phyloP scores from a whole-genome alignment of 306 rosid species.

The Morella rubra region DNA sequence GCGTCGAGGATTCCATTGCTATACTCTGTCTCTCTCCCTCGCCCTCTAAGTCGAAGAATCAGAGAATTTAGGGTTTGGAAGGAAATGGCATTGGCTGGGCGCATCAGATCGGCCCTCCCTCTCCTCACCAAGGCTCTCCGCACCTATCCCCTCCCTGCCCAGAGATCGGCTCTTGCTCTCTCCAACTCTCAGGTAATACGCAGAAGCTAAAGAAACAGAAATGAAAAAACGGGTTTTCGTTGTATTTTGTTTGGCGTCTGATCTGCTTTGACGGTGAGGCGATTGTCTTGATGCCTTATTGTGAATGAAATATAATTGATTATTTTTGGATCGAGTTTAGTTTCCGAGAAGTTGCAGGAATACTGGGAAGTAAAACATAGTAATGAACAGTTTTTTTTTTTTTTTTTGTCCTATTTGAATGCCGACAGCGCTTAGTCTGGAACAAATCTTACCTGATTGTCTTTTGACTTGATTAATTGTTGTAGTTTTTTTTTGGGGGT shows the following conservation, averaged over 20 bases:
- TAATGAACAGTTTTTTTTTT: background rate
- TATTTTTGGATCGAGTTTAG: background rate
- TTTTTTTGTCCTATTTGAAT: background rate
- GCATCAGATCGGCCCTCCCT: constrained; percentile 65
- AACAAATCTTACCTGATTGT: background rate
- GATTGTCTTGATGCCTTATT: background rate
- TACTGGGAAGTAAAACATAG: background rate
- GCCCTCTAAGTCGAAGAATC: background rate
- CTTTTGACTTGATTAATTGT: background rate
- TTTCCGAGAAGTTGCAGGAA: background rate
- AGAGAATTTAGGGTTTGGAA: constrained; percentile 47
- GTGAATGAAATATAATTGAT: background rate
- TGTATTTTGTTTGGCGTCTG: background rate
- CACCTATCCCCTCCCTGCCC: constrained; percentile 37
- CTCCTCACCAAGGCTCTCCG: constrained; percentile 43
- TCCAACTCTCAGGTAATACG: constrained; percentile 40
- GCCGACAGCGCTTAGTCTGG: background rate
- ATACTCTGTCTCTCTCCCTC: background rate
- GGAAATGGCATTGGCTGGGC: constrained; percentile 54
- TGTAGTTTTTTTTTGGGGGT: background rate
- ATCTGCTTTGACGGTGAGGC: background rate
- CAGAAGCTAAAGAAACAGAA: background rate
- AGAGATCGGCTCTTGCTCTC: constrained; percentile 39
- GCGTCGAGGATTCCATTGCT: too few species aligned
- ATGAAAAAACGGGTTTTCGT: background rate